Evolutionary conservation across 2,329 filamentous ascomycete genomes (phyloP), one percentile per base, ranked within the genome.

Genomic region (Alternaria viburni): DNA sequence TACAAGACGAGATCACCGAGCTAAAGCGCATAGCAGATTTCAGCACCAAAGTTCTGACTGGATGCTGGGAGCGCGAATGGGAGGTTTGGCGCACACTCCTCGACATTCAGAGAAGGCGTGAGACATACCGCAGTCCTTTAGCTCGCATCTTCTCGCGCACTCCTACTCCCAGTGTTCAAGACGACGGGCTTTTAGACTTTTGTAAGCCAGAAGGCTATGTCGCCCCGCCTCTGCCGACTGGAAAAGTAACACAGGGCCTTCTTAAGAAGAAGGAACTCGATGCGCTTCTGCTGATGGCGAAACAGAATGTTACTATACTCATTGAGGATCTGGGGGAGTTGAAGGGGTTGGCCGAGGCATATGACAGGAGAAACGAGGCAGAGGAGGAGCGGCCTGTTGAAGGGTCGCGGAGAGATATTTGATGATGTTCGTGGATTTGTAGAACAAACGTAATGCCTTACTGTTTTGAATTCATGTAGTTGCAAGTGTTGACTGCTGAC

Each of bases 241-340:
- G 26, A 23, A 59, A 28, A 41, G 43, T 25, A 15, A 17, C 23
- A 6, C 25, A 26, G 11, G n/a, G 21, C 6, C 2, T 13, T 19
- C 45, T 61, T 13, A 61, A 56, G 56, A 64, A 55, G 9, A 36
- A 62, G 17, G 69, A 72, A 23, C 41, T 70, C 8, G 62, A 70
- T 28, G 50, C 62, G 7, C 32, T 72, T 23, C 17, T 62, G 4
- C 11, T 52, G 15, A 62, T 69, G 36, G 60, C 65, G 10, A 60
- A 68, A 55, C 65, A 69, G 54, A 74, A 74, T 61, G 41, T 71
- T 9, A 47, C 19, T 12, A 55, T 69, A 11, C 28, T 74, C 11
- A 44, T 49, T 5, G 66, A 72, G 64, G 71, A 74, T 58, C 21
- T 72, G n/a, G 57, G 60, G 15, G 70, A 74, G 23, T 64, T 74